A percentile compares a stretch with the other conserved stretches of the same genome.
Conservation (phyloP, 495 filamentous ascomycete genomes). For the Xylaria curta region DNA sequence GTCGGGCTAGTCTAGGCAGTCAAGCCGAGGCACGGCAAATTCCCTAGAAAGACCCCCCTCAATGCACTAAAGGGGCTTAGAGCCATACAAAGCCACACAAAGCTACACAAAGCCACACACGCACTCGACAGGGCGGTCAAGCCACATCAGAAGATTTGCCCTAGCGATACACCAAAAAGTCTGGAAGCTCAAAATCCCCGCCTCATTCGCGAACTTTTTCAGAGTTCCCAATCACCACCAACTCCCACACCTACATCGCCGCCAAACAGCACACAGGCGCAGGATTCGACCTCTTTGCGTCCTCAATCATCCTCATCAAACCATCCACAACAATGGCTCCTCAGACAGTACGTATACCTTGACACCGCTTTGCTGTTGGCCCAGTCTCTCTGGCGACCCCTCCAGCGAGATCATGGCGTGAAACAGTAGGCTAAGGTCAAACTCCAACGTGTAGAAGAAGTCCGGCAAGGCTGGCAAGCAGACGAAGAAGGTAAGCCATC, state of each 20-base stretch:
- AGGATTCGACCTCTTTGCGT: slow-evolving; percentile 73
- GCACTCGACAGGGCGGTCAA: background rate
- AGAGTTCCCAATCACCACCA: slow-evolving; percentile 20
- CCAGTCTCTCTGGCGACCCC: slow-evolving; percentile 46
- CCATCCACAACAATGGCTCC: slow-evolving; percentile 61
- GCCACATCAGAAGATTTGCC: slow-evolving; percentile 8
- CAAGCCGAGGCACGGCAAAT: background rate
- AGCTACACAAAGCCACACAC: background rate
- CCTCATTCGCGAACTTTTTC: slow-evolving; percentile 30
- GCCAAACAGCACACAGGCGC: slow-evolving; percentile 42
- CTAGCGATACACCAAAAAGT: slow-evolving; percentile 44
- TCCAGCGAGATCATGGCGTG: slow-evolving; percentile 58
- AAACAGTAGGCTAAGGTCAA: slow-evolving; percentile 94
- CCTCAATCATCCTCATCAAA: slow-evolving; percentile 38
- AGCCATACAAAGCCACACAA: background rate
- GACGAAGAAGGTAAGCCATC: slow-evolving; percentile 65
- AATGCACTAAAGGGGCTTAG: no score
- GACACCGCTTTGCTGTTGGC: slow-evolving; percentile 89
- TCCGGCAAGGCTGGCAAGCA: slow-evolving; percentile 65
- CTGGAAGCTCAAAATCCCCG: slow-evolving; percentile 29
- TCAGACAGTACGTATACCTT: slow-evolving; percentile 75
- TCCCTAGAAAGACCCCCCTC: no score
- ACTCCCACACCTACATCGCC: slow-evolving; percentile 30
- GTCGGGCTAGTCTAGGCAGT: background rate
- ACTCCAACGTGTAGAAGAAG: slow-evolving; percentile 67